Percentiles rank a stretch among this genome's conserved stretches.
Conservation (phyloP, 202 grass and related monocot species). For the Dendrocalamus latiflorus region DNA sequence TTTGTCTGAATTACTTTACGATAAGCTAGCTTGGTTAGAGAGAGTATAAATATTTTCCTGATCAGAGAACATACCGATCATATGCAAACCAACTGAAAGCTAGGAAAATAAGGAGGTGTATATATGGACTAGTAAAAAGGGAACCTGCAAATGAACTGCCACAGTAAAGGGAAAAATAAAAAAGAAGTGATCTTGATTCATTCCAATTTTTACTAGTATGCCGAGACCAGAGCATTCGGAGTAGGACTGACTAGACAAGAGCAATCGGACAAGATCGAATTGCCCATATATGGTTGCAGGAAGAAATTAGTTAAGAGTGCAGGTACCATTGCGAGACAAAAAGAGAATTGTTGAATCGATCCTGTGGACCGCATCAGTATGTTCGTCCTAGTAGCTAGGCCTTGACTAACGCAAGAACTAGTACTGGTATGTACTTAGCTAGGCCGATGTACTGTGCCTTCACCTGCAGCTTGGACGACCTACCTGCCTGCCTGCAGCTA, state of each 20-base stretch:
- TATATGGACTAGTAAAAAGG: too few species aligned
- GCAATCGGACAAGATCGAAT: too few species aligned
- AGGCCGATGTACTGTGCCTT: neutral
- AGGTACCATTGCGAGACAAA: neutral
- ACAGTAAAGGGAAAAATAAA: neutral
- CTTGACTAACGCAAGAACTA: neutral
- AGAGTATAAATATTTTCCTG: neutral
- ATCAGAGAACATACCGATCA: neutral
- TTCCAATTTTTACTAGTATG: neutral
- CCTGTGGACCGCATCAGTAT: neutral
- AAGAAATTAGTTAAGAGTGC: neutral
- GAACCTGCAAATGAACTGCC: neutral
- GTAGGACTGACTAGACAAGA: neutral
- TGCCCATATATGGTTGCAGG: neutral
- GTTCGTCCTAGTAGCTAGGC: neutral
- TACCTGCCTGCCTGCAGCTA: neutral
- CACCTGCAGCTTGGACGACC: neutral
- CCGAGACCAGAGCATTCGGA: neutral
- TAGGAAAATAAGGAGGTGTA: too few species aligned
- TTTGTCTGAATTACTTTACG: neutral
- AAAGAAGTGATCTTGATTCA: neutral
- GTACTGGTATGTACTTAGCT: neutral
- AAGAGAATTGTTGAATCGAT: neutral
- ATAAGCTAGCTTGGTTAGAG: too few species aligned
- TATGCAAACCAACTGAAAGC: too few species aligned